These are phyloP conservation scores for Rhynchospora tenuis DNA, from an alignment of 176 grass and related monocot genomes.

Conservation along the genomic window DNA sequence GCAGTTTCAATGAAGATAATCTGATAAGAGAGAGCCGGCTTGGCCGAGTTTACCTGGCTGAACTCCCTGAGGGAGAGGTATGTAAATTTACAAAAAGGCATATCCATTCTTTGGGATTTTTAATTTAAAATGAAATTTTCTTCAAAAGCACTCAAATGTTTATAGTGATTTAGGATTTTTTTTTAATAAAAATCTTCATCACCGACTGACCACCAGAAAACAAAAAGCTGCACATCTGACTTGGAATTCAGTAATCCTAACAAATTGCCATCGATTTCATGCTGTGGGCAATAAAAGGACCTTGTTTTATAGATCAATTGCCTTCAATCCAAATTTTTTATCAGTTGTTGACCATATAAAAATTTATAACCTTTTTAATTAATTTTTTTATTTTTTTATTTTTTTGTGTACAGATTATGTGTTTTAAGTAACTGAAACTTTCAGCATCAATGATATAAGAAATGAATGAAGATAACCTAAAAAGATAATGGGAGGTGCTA, in stretches of 20 bases:
- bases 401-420: too few relatives aligned
- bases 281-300: background rate
- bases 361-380: too few relatives aligned
- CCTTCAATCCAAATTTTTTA: background rate
- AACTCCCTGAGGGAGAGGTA: slow-evolving; percentile 89
- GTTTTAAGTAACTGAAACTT: too few relatives aligned
- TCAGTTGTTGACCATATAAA: background rate
- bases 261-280: background rate
- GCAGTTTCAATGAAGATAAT: slow-evolving; percentile 84
- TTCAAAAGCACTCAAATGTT: background rate
- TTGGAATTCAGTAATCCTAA: background rate
- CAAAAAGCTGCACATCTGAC: background rate
- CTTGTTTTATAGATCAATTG: background rate
- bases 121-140: background rate
- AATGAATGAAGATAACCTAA: background rate
- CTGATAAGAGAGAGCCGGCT: slow-evolving; percentile 73
- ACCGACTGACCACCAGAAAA: background rate
- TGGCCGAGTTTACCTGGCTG: slow-evolving; percentile 79
- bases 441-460: background rate
- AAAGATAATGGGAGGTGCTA: background rate
- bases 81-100: background rate
- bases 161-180: background rate
- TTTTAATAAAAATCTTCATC: background rate
- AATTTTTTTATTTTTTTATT: too few relatives aligned
- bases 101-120: background rate